These are phyloP conservation scores for Plantago major DNA, from an alignment of 257 asterid genomes.

Conservation along the genomic window DNA sequence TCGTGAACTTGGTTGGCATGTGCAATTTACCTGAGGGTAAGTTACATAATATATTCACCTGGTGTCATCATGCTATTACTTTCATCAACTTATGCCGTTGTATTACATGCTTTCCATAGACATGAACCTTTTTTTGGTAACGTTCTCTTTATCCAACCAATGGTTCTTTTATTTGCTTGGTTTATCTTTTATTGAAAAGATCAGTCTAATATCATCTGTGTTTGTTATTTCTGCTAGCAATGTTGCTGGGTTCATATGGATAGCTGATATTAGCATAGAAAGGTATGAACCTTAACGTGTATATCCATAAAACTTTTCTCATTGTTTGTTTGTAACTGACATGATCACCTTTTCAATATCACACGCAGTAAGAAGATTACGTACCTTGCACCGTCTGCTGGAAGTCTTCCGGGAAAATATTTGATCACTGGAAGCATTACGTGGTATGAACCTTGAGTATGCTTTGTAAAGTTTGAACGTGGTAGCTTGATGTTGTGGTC, in stretches of 20 bases:
- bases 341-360: slow-evolving; percentile 13
- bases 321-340: slow-evolving; percentile 1
- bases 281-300: slow-evolving; percentile 41
- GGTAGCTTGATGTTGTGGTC: no score
- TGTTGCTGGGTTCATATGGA: slow-evolving; percentile 93
- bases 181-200: neutral
- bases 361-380: slow-evolving; percentile 71
- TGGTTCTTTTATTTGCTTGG: slow-evolving; percentile 4
- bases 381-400: slow-evolving; percentile 85
- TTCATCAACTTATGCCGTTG: neutral
- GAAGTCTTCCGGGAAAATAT: slow-evolving; percentile 76
- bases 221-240: slow-evolving; percentile 41
- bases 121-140: neutral
- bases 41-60: no score
- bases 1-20: no score
- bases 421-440: slow-evolving; percentile 74
- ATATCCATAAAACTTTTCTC: neutral
- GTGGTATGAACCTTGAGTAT: slow-evolving; percentile 61
- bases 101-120: neutral
- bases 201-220: slow-evolving; percentile 1
- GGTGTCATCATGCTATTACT: neutral
- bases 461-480: no score
- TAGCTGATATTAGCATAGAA: slow-evolving; percentile 72
- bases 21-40: no score
- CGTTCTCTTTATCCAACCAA: neutral